These are phyloP conservation scores for Pseudogymnoascus sp. DNA, from an alignment of 2,329 filamentous ascomycete genomes.

Conservation along the genomic window DNA sequence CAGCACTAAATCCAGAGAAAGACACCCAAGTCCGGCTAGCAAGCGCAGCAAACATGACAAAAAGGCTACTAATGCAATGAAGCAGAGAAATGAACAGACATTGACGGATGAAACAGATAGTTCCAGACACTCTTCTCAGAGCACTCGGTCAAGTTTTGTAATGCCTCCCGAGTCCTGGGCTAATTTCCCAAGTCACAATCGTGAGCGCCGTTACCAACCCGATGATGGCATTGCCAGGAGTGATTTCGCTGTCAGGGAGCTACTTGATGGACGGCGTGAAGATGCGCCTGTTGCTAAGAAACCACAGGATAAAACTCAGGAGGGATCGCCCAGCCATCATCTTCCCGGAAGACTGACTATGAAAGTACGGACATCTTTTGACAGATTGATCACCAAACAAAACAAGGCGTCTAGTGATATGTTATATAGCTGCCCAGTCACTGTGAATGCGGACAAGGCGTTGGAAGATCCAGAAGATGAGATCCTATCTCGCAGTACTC, in stretches of 20 bases:
- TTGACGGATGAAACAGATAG: not conserved
- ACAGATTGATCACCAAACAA: slow-evolving; percentile 10
- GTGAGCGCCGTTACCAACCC: slow-evolving; percentile 19
- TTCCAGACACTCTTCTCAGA: not conserved
- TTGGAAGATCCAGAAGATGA: slow-evolving; percentile 27
- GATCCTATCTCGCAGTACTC: slow-evolving; percentile 15
- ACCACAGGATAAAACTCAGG: not conserved
- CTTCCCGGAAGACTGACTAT: not conserved
- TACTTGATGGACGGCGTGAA: not conserved
- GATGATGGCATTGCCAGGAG: slow-evolving; percentile 17
- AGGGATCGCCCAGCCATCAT: not conserved
- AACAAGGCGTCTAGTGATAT: not conserved
- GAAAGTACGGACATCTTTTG: not conserved
- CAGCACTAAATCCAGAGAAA: not conserved
- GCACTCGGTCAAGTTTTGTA: not conserved
- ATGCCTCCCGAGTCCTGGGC: slow-evolving; percentile 26
- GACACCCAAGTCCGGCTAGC: not conserved
- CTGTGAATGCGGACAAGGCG: slow-evolving; percentile 19
- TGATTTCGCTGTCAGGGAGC: slow-evolving; percentile 21
- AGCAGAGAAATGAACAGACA: not conserved
- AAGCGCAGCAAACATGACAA: not conserved
- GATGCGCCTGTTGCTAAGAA: not conserved
- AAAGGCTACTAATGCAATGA: not conserved
- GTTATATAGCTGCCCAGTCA: slow-evolving; percentile 21
- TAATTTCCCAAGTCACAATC: slow-evolving; percentile 23